Base-by-base conservation (phyloP, 441 rosid genomes). In the Euphorbia corollata region DNA sequence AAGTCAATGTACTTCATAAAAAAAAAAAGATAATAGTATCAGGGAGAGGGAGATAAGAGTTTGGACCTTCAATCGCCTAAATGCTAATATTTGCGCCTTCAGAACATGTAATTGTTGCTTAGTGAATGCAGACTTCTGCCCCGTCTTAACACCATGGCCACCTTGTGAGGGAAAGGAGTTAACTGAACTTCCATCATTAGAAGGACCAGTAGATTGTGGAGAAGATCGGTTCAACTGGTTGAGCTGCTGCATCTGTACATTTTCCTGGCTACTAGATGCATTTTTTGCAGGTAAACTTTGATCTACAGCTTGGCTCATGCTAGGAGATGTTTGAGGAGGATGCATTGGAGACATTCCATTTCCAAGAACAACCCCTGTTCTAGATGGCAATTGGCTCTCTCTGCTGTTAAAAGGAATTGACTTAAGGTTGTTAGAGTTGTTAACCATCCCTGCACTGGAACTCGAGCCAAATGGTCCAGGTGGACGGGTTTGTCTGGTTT, bases 71-170 rank as follows among this genome's bases (percentile, higher is more conserved):
- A 96, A 75, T 73, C 99, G 87, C 79, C 98, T 85, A 75, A 96
- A 96, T 71, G 97, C 99, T 61, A 96, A 83, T 72, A 92, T 96
- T 77, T 96, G 99, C 22, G 98, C 99, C 83, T 96, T 96, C 59
- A 92, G 97, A 74, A 92, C 99, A 82, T 96, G 96, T 68, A 92
- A 81, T 73, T 96, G 99, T 68, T 90, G 93, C 82, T 87, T 96
- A 15, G 99, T 90, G 82, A 92, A 96, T 68, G 88, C 96, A 69
- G 59, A 18, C 64, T 75, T 84, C 79, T 80, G 87, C 50, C 84
- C 68, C 68, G 67, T 73, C 74, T 86, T 92, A 71, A 76, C 71
- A 80, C 85, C 78, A 64, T 74, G 76, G 63, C 32, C 32, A 27
- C 83, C 84, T 63, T 80, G 92, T 63, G 82, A 71, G 55, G 87